A percentile compares a stretch with the other conserved stretches of the same genome.
Evolutionary conservation across 192 early-diverging fungal species (phyloP).

Genomic region (Allomyces macrogynus): DNA sequence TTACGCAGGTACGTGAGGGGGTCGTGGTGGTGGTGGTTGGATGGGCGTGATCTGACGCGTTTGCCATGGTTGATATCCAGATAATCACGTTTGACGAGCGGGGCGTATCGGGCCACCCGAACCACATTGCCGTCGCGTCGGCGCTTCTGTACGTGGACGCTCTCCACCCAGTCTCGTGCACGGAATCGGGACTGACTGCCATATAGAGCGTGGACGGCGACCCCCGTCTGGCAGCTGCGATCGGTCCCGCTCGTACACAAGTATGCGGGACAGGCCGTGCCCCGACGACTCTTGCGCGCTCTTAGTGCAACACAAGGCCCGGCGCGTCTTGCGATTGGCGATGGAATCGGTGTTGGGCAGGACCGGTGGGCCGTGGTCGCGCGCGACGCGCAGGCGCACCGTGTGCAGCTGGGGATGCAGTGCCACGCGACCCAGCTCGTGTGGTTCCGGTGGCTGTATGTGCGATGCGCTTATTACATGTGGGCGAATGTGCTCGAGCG

Average conservation of each 20-base stretch:
- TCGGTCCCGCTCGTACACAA: no score
- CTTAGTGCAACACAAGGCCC: no score
- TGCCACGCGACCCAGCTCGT: slow-evolving; percentile 70
- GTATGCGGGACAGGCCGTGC: no score
- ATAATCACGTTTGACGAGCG: slow-evolving; percentile 75
- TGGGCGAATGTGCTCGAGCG: slow-evolving; percentile 46
- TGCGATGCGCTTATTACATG: slow-evolving; percentile 79
- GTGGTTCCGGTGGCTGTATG: slow-evolving; percentile 80
- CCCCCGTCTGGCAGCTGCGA: no score
- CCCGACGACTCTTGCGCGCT: no score
- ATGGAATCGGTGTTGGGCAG: no score
- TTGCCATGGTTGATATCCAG: background rate
- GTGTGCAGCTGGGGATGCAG: slow-evolving; percentile 48
- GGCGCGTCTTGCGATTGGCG: no score
- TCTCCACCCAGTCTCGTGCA: no score
- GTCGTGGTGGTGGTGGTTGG: slow-evolving; percentile 2
- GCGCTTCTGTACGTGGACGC: background rate
- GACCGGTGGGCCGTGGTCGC: slow-evolving; percentile 27
- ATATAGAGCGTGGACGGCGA: no score
- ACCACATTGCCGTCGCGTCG: slow-evolving; percentile 46
- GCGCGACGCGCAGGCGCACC: slow-evolving; percentile 26
- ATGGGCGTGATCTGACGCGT: background rate
- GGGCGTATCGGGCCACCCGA: slow-evolving; percentile 78
- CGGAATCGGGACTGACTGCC: no score
- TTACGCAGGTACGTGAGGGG: slow-evolving; percentile 13